Percentiles rank a stretch among this genome's conserved stretches.
phyloP scores from a whole-genome alignment of 257 asterid species.

The Solanum arcanum region DNA sequence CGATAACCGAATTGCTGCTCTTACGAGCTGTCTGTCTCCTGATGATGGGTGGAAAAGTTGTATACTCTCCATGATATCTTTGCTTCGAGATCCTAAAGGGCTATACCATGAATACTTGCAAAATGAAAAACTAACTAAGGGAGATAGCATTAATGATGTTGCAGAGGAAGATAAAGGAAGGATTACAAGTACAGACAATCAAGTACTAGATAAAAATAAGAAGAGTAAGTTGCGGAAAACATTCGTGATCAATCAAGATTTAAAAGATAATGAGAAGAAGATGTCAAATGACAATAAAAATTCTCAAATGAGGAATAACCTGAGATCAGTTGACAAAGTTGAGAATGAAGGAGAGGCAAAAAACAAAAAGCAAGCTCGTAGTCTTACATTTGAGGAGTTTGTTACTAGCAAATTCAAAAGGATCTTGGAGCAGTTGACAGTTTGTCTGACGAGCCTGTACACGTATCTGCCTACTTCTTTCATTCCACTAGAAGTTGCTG shows the following conservation, averaged over 20 bases:
- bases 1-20: not conserved
- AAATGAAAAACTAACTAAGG: not conserved
- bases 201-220: not conserved
- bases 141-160: not conserved
- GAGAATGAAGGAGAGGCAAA: not conserved
- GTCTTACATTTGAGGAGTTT: constrained; percentile 32
- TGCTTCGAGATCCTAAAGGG: constrained; percentile 25
- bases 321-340: not conserved
- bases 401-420: not conserved
- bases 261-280: constrained; percentile 6
- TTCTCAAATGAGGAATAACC: not conserved
- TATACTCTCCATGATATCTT: constrained; percentile 10
- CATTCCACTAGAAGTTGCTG: constrained; percentile 13
- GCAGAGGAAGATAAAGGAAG: not conserved
- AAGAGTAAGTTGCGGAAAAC: constrained; percentile 6
- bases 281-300: not conserved
- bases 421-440: not conserved
- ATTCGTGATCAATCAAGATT: not conserved
- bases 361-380: not conserved
- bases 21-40: not conserved
- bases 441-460: constrained; percentile 17
- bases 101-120: constrained; percentile 10
- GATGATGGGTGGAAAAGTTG: constrained; percentile 25
- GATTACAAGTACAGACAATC: not conserved
- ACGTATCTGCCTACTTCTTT: constrained; percentile 29